phyloP scores from a whole-genome alignment of 352 stramenopile species.

The Phytophthora syringae region DNA sequence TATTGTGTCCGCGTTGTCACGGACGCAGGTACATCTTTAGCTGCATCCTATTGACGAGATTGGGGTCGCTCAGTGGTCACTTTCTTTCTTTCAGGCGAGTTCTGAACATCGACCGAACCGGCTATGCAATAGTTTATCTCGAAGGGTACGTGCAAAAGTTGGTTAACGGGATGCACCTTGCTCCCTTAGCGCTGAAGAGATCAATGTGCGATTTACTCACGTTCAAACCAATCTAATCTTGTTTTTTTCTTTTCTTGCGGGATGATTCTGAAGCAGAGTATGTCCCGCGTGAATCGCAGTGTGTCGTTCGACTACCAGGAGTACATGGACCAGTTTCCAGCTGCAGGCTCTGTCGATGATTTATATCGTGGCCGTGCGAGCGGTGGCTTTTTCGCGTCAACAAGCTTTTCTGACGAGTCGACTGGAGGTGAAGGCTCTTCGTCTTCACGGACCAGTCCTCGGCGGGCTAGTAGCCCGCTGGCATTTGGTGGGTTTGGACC shows the following conservation, averaged over 20 bases:
- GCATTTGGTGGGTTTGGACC: constrained; percentile 61
- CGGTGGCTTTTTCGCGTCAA: constrained; percentile 49
- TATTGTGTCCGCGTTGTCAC: constrained; percentile 80
- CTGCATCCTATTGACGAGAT: constrained; percentile 6
- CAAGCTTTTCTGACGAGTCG: constrained; percentile 70
- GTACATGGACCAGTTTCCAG: constrained; percentile 44
- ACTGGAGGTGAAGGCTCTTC: constrained; percentile 39
- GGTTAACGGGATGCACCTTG: constrained; percentile 1
- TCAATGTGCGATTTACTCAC: constrained; percentile 26
- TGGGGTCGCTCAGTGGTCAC: neutral
- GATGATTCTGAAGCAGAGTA: constrained; percentile 45
- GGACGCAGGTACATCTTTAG: constrained; percentile 51
- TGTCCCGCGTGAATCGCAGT: constrained; percentile 74
- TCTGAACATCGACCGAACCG: constrained; percentile 61
- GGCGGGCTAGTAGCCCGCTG: constrained; percentile 64
- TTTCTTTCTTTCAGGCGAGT: constrained; percentile 35
- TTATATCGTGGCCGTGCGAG: constrained; percentile 60
- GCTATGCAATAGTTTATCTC: constrained; percentile 57
- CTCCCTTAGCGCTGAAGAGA: no score
- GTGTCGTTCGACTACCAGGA: constrained; percentile 83
- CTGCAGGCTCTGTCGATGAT: constrained; percentile 49
- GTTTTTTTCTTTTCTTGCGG: constrained; percentile 16
- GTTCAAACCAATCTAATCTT: constrained; percentile 16
- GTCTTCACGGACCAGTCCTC: constrained; percentile 55
- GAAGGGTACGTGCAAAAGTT: constrained; percentile 53